Conservation (phyloP, 306 rosid genomes). For the Crotalaria pallida region DNA sequence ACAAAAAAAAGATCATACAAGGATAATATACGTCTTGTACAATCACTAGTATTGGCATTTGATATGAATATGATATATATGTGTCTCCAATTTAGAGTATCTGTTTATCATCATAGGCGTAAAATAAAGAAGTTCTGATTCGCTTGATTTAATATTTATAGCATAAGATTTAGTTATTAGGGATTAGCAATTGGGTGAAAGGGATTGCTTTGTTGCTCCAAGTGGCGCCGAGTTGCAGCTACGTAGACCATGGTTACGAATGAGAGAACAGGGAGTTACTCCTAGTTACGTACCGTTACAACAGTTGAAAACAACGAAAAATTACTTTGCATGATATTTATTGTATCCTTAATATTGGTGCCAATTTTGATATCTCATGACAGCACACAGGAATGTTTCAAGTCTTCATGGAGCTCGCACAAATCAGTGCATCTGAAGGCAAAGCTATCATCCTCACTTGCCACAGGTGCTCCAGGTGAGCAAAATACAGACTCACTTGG, state of each 20-base stretch:
- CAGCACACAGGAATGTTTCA: slow-evolving; percentile 96
- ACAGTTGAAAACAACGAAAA: not conserved
- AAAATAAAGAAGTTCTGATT: not conserved
- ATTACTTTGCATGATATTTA: not conserved
- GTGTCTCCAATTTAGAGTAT: not conserved
- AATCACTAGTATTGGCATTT: no score
- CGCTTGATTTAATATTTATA: not conserved
- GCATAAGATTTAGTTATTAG: slow-evolving; percentile 27
- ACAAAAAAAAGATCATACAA: no score
- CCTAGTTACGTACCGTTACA: not conserved
- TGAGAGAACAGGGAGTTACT: not conserved
- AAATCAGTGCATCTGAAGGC: slow-evolving; percentile 75
- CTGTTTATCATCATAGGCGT: not conserved
- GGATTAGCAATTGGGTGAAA: slow-evolving; percentile 14
- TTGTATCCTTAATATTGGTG: slow-evolving; percentile 11
- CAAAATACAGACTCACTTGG: slow-evolving; percentile 36
- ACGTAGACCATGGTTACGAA: slow-evolving; percentile 7
- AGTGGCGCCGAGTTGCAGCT: no score
- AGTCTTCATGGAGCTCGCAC: slow-evolving; percentile 91
- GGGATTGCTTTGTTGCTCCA: slow-evolving; percentile 18
- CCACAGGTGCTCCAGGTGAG: slow-evolving; percentile 35
- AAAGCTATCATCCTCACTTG: slow-evolving; percentile 41
- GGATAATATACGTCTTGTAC: no score
- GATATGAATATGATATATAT: not conserved
- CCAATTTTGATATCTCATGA: slow-evolving; percentile 32